phyloP scores from a whole-genome alignment of 441 rosid species.

The Bocquillonia castaneifolia region DNA sequence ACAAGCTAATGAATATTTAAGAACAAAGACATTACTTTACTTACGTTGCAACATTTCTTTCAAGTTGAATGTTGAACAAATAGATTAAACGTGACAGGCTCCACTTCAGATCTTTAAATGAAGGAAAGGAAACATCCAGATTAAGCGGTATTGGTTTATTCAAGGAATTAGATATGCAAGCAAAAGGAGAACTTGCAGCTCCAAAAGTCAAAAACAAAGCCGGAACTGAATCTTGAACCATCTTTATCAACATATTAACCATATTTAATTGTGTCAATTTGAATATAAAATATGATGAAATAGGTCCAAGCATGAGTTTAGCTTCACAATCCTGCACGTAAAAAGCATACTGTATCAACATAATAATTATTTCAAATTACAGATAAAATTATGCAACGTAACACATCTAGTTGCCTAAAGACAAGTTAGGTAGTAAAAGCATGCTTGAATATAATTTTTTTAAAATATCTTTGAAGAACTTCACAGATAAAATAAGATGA shows the following conservation, averaged over 20 bases:
- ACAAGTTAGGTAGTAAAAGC: background rate
- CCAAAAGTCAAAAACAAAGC: slow-evolving; percentile 33
- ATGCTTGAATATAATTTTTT: slow-evolving; percentile 1
- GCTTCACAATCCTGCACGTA: slow-evolving; percentile 48
- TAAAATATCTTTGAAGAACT: background rate
- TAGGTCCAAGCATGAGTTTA: slow-evolving; percentile 36
- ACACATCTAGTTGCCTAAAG: background rate
- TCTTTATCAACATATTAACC: slow-evolving; percentile 31
- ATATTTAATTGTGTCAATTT: slow-evolving; percentile 33
- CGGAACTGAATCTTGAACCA: slow-evolving; percentile 38
- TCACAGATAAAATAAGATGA: background rate
- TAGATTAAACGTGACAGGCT: slow-evolving; percentile 63
- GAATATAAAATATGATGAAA: slow-evolving; percentile 43
- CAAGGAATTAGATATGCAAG: slow-evolving; percentile 74
- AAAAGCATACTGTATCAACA: slow-evolving; percentile 25
- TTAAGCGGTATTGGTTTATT: slow-evolving; percentile 74
- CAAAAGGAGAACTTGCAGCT: slow-evolving; percentile 46
- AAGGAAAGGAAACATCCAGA: slow-evolving; percentile 69
- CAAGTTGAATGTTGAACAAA: slow-evolving; percentile 81
- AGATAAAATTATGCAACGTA: background rate
- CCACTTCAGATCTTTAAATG: slow-evolving; percentile 69
- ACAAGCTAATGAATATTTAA: slow-evolving; percentile 10
- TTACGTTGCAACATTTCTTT: slow-evolving; percentile 90
- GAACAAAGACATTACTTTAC: slow-evolving; percentile 28
- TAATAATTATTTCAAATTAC: slow-evolving; percentile 7